phyloP scores from a whole-genome alignment of 2,329 filamentous ascomycete genomes.

The Hypoxylon sp. region DNA sequence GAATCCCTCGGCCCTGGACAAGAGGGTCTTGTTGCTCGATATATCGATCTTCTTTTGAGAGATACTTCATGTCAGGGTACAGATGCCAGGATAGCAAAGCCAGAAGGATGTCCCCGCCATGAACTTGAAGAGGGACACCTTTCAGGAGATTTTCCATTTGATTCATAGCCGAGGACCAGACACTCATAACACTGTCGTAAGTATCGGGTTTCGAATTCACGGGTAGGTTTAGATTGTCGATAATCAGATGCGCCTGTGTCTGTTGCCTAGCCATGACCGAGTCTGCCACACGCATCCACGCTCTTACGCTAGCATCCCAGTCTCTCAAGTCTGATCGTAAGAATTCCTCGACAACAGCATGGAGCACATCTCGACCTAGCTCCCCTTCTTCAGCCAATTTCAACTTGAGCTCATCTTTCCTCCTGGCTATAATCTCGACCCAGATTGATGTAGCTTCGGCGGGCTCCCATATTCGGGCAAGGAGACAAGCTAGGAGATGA shows the following conservation, averaged over 20 bases:
- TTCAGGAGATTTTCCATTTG: conserved; percentile 49
- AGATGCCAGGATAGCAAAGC: conserved; percentile 54
- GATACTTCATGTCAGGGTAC: conserved; percentile 51
- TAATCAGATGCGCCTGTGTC: conserved; percentile 49
- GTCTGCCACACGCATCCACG: conserved; percentile 55
- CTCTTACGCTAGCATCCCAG: conserved; percentile 56
- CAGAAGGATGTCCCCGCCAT: conserved; percentile 48
- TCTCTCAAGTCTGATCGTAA: conserved; percentile 8
- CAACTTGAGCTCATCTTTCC: conserved; percentile 10
- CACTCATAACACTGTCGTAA: conserved; percentile 50
- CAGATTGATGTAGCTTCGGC: conserved; percentile 40
- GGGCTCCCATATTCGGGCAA: conserved; percentile 36
- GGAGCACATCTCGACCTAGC: neutral
- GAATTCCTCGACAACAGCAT: conserved; percentile 1
- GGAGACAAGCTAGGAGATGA: conserved; percentile 40
- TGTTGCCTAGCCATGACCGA: conserved; percentile 45
- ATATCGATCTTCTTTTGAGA: conserved; percentile 2
- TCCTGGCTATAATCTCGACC: conserved; percentile 32
- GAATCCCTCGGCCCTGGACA: conserved; percentile 15
- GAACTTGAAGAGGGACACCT: conserved; percentile 47
- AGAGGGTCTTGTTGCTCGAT: conserved; percentile 20
- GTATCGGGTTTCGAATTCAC: conserved; percentile 42
- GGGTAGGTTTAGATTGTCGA: conserved; percentile 48
- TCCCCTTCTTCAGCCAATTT: conserved; percentile 13
- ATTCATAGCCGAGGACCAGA: conserved; percentile 50